Base-by-base conservation (phyloP, 163 green algal species). In the Scenedesmus sp. region DNA sequence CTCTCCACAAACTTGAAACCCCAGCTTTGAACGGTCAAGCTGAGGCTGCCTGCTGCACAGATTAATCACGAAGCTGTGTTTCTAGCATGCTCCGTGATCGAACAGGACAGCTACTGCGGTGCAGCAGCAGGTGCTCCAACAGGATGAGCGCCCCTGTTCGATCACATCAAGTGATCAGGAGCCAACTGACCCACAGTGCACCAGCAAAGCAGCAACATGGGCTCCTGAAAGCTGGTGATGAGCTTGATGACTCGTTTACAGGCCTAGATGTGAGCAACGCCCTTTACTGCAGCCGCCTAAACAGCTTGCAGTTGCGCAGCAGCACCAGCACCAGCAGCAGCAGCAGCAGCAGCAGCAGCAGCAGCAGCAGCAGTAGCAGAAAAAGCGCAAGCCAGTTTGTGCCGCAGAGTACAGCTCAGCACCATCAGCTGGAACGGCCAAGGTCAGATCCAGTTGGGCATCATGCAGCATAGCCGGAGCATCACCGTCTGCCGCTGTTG, bases 161-260 rank as follows among this genome's bases (percentile, higher is more conserved):
- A 76, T 30, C 65, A 18, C 40, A 40, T 40, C 12, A 20, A 56
- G 12, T 12, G n/a, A 16, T 37, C 65, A 76, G 65, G 30, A 76
- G 30, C 30, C 65, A 76, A 76, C 65, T 76, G 3, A 15, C 40
- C 30, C 65, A 76, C 65, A 76, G 65, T 18, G 65, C 33, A 79
- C 18, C 53, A 79, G 35, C 37, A 61, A n/a, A 88, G 53, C 83
- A 72, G 42, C 68, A 83, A 13, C 65, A 83, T 9, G 20, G 24
- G 2, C 30, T 35, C 33, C 40, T 86, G 53, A 42, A 81, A 78
- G 49, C 86, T 26, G 81, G 88, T 2, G 68, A 89, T 30, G 81
- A 92, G 22, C 81, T 92, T n/a, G 88, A 92, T 26, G 88, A 92
- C 68, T 33, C 44, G 5, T 92, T 92, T 30, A 85, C 81, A 26